These are phyloP conservation scores for Aspergillus biplanus DNA, from an alignment of 495 filamentous ascomycete species.

Conservation along the genomic window DNA sequence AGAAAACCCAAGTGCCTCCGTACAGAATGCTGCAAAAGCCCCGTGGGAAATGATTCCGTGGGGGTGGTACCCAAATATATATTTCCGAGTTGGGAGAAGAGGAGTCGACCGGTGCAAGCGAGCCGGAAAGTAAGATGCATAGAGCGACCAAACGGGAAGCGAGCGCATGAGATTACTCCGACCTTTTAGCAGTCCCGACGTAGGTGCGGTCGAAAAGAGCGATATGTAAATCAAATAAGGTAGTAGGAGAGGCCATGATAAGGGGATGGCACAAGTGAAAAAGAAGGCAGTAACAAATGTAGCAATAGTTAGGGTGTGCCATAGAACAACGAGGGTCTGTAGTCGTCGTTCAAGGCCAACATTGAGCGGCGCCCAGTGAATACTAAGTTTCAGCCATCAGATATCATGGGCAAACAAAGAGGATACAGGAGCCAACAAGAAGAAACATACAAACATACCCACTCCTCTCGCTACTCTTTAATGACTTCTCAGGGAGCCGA, in stretches of 20 bases:
- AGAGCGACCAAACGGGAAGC: slow-evolving; percentile 83
- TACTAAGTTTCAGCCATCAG: slow-evolving; percentile 41
- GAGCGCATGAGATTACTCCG: slow-evolving; percentile 74
- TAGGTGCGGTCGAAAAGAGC: slow-evolving; percentile 74
- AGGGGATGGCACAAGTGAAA: slow-evolving; percentile 84
- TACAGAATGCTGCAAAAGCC: slow-evolving; percentile 89
- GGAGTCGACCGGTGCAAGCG: slow-evolving; percentile 77
- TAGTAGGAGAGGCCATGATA: slow-evolving; percentile 90
- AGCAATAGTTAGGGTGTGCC: slow-evolving; percentile 82
- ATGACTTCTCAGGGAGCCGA: neutral
- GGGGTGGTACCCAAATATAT: slow-evolving; percentile 97
- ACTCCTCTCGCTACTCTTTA: slow-evolving; percentile 14
- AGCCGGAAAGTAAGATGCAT: slow-evolving; percentile 91
- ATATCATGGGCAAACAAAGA: neutral
- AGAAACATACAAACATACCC: slow-evolving; percentile 12
- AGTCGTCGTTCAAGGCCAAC: slow-evolving; percentile 83
- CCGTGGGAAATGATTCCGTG: slow-evolving; percentile 97
- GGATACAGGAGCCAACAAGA: neutral
- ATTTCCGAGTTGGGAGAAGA: slow-evolving; percentile 83
- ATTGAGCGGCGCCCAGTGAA: slow-evolving; percentile 86
- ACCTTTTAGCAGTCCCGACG: slow-evolving; percentile 71
- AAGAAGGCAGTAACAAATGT: slow-evolving; percentile 81
- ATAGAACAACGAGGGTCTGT: slow-evolving; percentile 84
- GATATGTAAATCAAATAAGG: slow-evolving; percentile 84
- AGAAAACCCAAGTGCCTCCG: slow-evolving; percentile 86